phyloP scores from a whole-genome alignment of 75 land plant species.

The Ceratopteris richardii region DNA sequence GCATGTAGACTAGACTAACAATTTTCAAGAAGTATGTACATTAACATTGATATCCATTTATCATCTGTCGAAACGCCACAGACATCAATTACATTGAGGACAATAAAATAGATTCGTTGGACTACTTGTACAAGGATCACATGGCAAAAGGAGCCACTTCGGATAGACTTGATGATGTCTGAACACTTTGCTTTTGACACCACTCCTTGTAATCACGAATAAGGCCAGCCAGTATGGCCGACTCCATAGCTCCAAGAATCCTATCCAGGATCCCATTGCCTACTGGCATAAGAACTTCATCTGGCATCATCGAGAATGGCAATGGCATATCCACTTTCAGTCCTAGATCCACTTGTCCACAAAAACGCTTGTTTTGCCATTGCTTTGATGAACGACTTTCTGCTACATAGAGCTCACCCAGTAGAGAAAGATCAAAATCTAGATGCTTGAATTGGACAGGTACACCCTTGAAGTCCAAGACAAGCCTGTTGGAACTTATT shows the following conservation, averaged over 20 bases:
- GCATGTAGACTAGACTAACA: too few relatives aligned
- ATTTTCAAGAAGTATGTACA: too few relatives aligned
- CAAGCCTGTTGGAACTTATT: slow-evolving; percentile 27
- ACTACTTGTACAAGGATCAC: too few relatives aligned
- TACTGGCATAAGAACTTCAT: slow-evolving; percentile 21
- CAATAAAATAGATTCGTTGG: too few relatives aligned
- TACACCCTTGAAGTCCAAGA: slow-evolving; percentile 30
- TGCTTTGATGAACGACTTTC: neutral
- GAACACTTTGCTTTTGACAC: slow-evolving; percentile 19
- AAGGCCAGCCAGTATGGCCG: slow-evolving; percentile 24
- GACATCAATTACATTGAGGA: too few relatives aligned
- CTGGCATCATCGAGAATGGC: slow-evolving; percentile 39
- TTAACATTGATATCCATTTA: too few relatives aligned
- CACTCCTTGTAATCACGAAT: slow-evolving; percentile 32
- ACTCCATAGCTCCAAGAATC: slow-evolving; percentile 42
- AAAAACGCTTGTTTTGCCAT: slow-evolving; percentile 10
- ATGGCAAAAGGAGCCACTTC: too few relatives aligned
- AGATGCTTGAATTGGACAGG: slow-evolving; percentile 19
- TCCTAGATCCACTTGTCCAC: slow-evolving; percentile 23
- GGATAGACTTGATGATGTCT: neutral
- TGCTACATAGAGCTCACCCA: slow-evolving; percentile 16
- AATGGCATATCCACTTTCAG: slow-evolving; percentile 24
- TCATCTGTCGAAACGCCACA: too few relatives aligned
- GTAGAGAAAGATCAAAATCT: slow-evolving; percentile 22
- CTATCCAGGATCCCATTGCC: slow-evolving; percentile 39